Base-by-base conservation (phyloP, 768 basidiomycete species). In the Tylopilus sp. region DNA sequence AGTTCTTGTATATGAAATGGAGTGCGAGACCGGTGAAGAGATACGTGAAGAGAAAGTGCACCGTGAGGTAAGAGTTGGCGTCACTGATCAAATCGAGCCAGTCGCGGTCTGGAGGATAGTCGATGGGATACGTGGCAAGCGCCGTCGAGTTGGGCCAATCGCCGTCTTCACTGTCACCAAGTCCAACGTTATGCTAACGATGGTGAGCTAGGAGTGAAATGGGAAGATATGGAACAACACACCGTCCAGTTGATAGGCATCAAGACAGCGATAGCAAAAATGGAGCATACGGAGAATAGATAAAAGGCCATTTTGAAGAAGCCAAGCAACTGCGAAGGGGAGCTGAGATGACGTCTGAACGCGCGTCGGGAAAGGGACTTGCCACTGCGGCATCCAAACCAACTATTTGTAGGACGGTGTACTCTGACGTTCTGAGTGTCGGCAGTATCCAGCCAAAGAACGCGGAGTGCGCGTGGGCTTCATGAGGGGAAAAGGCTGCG, bases 361-460 rank as follows among this genome's bases (percentile, higher is more conserved):
- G 25, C 23, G 43, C 23, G 2, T 25, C 25, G 17, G n/a, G 40
- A 26, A 17, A 28, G 10, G 40, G 53, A 77, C 91, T 61, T 64
- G 93, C 92, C 60, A 98, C 97, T 2, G 93, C 95, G 38, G 95
- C 95, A 69, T 99, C 95, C 38, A 99, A 73, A 0, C 95, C 95
- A 12, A 99, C 95, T 44, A 97, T 95, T 69, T 98, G 94, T 3
- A 99, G 76, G 3, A 99, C 83, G 0, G 92, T 88, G 54, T 91
- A 94, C 65, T 99, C 95, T 40, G 91, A 94, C 0, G 87, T 93
- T 51, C 79, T 75, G 39, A 98, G 78, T 0, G 95, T 98, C 1
- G 95, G 95, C 58, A 95, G 71, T 47, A 99, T 89, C 95, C 97
- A 99, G 22, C 93, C 93, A 70, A 97, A 93, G 73, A 97, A 90